Evolutionary conservation across 148 eudicot species (phyloP).

Genomic region (Persicaria maculosa): DNA sequence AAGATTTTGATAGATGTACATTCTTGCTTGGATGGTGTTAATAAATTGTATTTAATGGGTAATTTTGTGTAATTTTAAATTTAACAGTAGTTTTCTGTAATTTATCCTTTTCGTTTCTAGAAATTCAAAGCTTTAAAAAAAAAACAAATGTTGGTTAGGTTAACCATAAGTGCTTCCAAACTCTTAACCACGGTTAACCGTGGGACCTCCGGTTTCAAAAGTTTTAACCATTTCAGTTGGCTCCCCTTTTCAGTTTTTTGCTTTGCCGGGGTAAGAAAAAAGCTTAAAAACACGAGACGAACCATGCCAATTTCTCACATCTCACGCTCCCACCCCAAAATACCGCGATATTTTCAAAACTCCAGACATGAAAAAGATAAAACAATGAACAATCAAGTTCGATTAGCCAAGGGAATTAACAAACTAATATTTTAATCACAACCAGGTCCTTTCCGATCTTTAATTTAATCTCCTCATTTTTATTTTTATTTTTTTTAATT

Average conservation of each 20-base stretch:
- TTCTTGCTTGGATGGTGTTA: too few species aligned
- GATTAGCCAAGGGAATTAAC: conserved; percentile 18
- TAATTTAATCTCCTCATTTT: not conserved
- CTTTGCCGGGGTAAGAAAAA: not conserved
- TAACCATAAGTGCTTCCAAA: not conserved
- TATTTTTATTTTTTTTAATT: not conserved
- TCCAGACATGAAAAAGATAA: conserved; percentile 14
- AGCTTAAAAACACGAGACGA: not conserved
- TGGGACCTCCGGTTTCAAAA: not conserved
- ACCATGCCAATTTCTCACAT: not conserved
- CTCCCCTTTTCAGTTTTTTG: not conserved
- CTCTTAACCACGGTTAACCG: conserved; percentile 1
- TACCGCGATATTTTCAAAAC: not conserved
- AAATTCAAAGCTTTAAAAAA: not conserved
- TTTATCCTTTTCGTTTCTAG: not conserved
- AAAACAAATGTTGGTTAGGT: not conserved
- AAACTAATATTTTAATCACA: conserved; percentile 16
- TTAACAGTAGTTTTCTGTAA: too few species aligned
- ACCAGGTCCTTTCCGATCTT: conserved; percentile 14
- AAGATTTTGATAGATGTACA: too few species aligned
- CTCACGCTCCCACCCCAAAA: not conserved
- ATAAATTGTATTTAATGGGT: too few species aligned
- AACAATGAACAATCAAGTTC: conserved; percentile 9
- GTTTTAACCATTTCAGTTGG: not conserved
- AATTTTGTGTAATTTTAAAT: too few species aligned